Conservation (phyloP, 108 stramenopile species). For the Nitzschia inconspicua region DNA sequence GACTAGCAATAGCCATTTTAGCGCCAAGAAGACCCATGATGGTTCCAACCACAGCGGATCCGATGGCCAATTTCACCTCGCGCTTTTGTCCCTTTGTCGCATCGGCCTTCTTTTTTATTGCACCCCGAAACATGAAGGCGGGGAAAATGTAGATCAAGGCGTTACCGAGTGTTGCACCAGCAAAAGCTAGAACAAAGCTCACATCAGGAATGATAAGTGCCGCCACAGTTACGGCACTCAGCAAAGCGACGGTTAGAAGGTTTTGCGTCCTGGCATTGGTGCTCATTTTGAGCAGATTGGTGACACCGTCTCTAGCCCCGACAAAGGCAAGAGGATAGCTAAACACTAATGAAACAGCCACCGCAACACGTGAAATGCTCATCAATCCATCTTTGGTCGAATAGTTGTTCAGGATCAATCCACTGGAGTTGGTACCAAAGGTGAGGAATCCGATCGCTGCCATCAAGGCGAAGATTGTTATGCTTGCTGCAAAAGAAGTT, state of each 20-base stretch:
- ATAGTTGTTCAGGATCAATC: conserved; percentile 95
- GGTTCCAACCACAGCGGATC: conserved; percentile 62
- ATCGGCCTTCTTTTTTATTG: conserved; percentile 61
- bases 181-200: conserved; percentile 83
- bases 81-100: conserved; percentile 54
- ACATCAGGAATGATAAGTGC: conserved; percentile 75
- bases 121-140: conserved; percentile 67
- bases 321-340: conserved; percentile 64
- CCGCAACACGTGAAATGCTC: conserved; percentile 85
- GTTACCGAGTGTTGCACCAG: conserved; percentile 92
- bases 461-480: conserved; percentile 70
- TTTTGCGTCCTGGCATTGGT: conserved; percentile 43
- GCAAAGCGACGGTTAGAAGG: conserved; percentile 55
- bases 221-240: conserved; percentile 63
- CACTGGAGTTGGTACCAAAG: conserved; percentile 83
- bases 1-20: conserved; percentile 37
- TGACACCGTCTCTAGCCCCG: conserved; percentile 79
- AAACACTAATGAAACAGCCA: conserved; percentile 71
- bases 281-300: conserved; percentile 66
- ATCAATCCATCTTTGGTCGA: conserved; percentile 86
- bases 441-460: conserved; percentile 90
- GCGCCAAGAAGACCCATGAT: conserved; percentile 55
- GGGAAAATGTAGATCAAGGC: conserved; percentile 90
- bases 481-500: conserved; percentile 70
- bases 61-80: conserved; percentile 65